These are phyloP conservation scores for Tricholoma sp. DNA, from an alignment of 768 basidiomycete genomes.

Conservation along the genomic window DNA sequence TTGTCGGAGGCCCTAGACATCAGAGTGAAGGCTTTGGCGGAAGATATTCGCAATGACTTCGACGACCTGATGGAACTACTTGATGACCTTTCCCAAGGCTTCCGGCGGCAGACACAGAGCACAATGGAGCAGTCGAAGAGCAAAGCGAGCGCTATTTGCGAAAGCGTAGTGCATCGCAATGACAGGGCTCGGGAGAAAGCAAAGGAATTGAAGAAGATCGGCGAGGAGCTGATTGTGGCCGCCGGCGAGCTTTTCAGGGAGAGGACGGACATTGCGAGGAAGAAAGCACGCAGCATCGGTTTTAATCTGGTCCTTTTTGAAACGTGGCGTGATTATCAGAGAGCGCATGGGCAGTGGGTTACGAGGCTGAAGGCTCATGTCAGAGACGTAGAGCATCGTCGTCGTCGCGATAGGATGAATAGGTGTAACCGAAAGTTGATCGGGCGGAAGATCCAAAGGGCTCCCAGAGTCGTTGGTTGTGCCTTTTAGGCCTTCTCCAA, in stretches of 20 bases:
- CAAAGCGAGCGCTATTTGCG: slow-evolving; percentile 38
- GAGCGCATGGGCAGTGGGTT: slow-evolving; percentile 27
- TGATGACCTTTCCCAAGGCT: slow-evolving; percentile 48
- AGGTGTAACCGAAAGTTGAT: not conserved
- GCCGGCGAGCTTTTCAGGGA: slow-evolving; percentile 38
- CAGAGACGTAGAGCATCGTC: slow-evolving; percentile 3
- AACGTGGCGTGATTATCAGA: slow-evolving; percentile 26
- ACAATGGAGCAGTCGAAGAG: slow-evolving; percentile 46
- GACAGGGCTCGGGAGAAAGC: slow-evolving; percentile 49
- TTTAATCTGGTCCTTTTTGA: slow-evolving; percentile 25
- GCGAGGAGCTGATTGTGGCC: slow-evolving; percentile 38
- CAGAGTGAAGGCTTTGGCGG: slow-evolving; percentile 37
- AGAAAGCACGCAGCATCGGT: slow-evolving; percentile 7
- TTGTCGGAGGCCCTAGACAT: slow-evolving; percentile 45
- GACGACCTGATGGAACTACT: slow-evolving; percentile 55
- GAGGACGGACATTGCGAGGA: slow-evolving; percentile 27
- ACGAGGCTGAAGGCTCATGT: slow-evolving; percentile 19
- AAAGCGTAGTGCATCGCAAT: slow-evolving; percentile 44
- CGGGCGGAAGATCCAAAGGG: not conserved
- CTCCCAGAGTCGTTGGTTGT: not conserved
- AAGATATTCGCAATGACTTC: slow-evolving; percentile 46
- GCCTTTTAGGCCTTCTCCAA: not conserved
- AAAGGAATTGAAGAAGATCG: slow-evolving; percentile 44
- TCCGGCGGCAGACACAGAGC: slow-evolving; percentile 43
- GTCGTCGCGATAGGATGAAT: not conserved